Conservation (phyloP, 1,139 yeast species). For the Taphrina deformans region DNA sequence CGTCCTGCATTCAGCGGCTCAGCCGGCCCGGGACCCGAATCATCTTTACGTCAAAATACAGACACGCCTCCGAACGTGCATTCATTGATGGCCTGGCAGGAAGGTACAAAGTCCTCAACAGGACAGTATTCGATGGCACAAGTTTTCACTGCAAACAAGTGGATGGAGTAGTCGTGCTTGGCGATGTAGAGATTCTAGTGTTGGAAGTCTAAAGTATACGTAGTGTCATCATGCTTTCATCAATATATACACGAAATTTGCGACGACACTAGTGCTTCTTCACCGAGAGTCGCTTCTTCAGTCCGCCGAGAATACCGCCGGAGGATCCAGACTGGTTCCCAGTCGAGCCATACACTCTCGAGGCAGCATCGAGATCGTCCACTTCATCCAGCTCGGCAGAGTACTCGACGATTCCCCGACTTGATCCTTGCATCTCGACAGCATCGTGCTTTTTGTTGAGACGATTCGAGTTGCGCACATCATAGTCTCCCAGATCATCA, state of each 20-base stretch:
- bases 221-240: background rate
- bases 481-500: constrained; percentile 9
- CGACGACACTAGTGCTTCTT: constrained; percentile 16
- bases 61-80: constrained; percentile 13
- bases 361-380: constrained; percentile 1
- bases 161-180: background rate
- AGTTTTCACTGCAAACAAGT: background rate
- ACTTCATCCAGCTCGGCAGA: constrained; percentile 5
- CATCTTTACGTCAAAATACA: constrained; percentile 23
- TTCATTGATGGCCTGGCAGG: constrained; percentile 1
- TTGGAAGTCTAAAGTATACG: background rate
- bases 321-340: background rate
- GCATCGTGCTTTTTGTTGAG: background rate
- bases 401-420: constrained; percentile 26
- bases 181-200: constrained; percentile 20
- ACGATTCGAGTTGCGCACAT: background rate
- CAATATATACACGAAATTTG: background rate
- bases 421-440: constrained; percentile 9
- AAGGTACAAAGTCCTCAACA: background rate
- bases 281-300: constrained; percentile 27
- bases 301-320: constrained; percentile 16
- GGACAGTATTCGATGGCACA: background rate
- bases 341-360: constrained; percentile 1
- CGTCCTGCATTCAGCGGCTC: background rate
- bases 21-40: background rate